phyloP scores from a whole-genome alignment of 805 yeast genomes.

The Saturnispora gosingensis region DNA sequence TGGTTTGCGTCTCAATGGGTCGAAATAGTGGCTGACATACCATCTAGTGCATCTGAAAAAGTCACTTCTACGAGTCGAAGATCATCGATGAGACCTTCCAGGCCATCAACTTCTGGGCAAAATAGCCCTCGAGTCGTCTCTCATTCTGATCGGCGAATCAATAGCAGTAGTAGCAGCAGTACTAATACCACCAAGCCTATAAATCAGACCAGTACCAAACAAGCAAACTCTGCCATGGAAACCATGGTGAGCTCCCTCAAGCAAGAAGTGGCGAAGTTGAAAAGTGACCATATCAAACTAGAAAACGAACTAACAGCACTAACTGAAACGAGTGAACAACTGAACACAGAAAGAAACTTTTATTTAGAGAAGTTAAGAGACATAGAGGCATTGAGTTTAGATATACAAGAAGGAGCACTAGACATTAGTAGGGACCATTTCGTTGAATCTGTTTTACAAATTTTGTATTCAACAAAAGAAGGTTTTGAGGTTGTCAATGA shows the following conservation, averaged over 20 bases:
- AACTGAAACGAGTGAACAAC: constrained; percentile 49
- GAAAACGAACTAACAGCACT: constrained; percentile 17
- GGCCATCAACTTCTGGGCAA: not conserved
- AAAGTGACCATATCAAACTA: constrained; percentile 29
- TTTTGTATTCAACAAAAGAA: constrained; percentile 72
- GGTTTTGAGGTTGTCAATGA: constrained; percentile 62
- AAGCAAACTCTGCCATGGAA: not conserved
- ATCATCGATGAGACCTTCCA: constrained; percentile 6
- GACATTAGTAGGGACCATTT: constrained; percentile 31
- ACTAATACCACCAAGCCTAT: not conserved
- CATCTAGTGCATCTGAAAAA: not conserved
- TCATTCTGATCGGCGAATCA: not conserved
- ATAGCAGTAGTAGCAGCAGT: not conserved
- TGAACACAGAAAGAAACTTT: constrained; percentile 79
- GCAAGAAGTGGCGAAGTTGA: constrained; percentile 12
- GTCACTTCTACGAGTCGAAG: constrained; percentile 1
- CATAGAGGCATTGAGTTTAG: constrained; percentile 72
- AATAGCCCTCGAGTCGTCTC: constrained; percentile 7
- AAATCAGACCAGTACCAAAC: not conserved
- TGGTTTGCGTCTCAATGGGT: constrained; percentile 84
- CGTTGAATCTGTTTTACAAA: constrained; percentile 58
- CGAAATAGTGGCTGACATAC: constrained; percentile 28
- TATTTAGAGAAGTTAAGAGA: constrained; percentile 85
- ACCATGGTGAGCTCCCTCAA: not conserved
- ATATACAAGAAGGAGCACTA: constrained; percentile 27